phyloP scores from a whole-genome alignment of 2,329 filamentous ascomycete genomes.

The Atkinsonella hypoxylon region DNA sequence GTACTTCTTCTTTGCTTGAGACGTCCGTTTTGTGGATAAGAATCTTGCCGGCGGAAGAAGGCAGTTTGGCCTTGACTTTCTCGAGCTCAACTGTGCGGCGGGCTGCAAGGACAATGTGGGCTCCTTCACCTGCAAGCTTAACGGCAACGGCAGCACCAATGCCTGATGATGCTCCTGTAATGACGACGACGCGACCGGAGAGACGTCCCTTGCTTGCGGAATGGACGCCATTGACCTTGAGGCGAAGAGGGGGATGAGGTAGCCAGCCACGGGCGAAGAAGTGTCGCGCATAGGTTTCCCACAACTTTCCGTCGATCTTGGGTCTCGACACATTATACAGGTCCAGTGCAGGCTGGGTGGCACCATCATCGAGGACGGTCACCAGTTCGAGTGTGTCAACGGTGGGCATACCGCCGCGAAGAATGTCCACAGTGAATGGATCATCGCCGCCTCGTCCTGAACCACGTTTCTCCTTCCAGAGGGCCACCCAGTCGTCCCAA shows the following conservation, averaged over 20 bases:
- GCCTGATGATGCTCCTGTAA: conserved; percentile 71
- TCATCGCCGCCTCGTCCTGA: conserved; percentile 53
- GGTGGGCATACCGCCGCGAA: conserved; percentile 69
- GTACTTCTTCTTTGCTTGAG: conserved; percentile 52
- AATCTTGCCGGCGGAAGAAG: conserved; percentile 47
- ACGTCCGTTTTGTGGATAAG: conserved; percentile 62
- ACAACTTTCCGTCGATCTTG: conserved; percentile 55
- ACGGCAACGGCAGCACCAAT: conserved; percentile 65
- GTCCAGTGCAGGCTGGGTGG: conserved; percentile 48
- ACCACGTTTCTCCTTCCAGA: conserved; percentile 62
- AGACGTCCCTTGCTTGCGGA: conserved; percentile 40
- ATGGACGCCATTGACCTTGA: conserved; percentile 17
- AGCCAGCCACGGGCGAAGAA: conserved; percentile 76
- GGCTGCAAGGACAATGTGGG: conserved; percentile 59
- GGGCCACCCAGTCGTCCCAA: conserved; percentile 62
- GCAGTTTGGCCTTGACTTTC: conserved; percentile 48
- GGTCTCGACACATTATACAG: conserved; percentile 46
- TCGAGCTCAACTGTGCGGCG: conserved; percentile 60
- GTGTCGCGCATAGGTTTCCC: conserved; percentile 68
- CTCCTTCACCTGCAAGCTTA: conserved; percentile 58
- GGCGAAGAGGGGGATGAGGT: conserved; percentile 44
- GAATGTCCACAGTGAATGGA: conserved; percentile 66
- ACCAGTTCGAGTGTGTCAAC: conserved; percentile 59
- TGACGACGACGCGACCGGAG: conserved; percentile 56
- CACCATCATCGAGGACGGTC: conserved; percentile 60